Percentiles rank a stretch among this genome's conserved stretches.
Evolutionary conservation across 75 land plant genomes (phyloP).

Genomic region (Chamaecyparis obtusa): DNA sequence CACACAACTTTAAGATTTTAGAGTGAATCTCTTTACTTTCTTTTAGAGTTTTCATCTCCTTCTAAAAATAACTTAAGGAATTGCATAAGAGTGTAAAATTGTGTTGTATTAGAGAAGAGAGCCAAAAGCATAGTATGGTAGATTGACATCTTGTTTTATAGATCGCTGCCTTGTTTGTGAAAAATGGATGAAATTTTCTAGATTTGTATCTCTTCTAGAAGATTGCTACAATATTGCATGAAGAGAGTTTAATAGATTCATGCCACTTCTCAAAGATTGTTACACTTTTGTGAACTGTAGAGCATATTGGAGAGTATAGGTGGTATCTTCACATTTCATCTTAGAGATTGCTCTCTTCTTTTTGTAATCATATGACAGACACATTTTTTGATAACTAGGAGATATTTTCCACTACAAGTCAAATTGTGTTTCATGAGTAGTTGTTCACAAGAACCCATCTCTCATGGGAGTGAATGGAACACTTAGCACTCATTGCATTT

Average conservation of each 20-base stretch:
- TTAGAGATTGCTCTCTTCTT: background rate
- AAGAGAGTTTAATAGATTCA: background rate
- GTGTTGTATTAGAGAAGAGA: background rate
- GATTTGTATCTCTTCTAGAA: background rate
- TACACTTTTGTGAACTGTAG: background rate
- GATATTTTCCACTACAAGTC: too few relatives aligned
- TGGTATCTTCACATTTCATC: background rate
- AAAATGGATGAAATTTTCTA: background rate
- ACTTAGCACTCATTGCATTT: too few relatives aligned
- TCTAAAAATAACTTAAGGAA: background rate
- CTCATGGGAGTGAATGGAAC: too few relatives aligned
- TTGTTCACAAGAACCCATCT: too few relatives aligned
- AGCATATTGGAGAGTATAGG: background rate
- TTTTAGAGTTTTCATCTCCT: background rate
- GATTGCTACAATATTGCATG: background rate
- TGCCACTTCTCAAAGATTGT: background rate
- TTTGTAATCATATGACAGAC: background rate
- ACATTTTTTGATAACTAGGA: too few relatives aligned
- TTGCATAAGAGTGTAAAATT: background rate
- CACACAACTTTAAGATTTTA: background rate
- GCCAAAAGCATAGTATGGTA: background rate
- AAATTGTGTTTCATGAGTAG: too few relatives aligned
- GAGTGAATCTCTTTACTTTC: background rate
- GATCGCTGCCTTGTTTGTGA: background rate
- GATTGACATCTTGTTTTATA: background rate